These are phyloP conservation scores for Metschnikowia similis DNA, from an alignment of 805 yeast genomes.

Conservation along the genomic window DNA sequence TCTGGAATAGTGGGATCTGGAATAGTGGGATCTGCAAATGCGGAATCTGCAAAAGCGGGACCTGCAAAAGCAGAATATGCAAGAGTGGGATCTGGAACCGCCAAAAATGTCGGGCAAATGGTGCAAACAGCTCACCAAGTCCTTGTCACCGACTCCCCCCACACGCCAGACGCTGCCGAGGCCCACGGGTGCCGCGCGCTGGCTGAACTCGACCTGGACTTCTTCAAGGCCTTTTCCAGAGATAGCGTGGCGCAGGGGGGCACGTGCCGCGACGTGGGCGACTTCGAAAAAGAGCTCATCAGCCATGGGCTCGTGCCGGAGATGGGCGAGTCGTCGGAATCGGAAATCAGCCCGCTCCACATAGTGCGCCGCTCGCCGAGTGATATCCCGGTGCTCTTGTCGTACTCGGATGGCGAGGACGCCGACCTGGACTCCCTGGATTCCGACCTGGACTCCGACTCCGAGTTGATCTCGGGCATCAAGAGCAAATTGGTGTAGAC, in stretches of 20 bases:
- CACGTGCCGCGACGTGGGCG: background rate
- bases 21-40: no score
- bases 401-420: slow-evolving; percentile 2
- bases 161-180: background rate
- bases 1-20: no score
- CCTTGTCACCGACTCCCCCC: no score
- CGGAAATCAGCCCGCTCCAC: slow-evolving; percentile 8
- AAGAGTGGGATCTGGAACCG: no score
- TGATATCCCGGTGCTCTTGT: slow-evolving; percentile 3
- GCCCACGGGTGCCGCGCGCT: background rate
- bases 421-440: background rate
- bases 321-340: background rate
- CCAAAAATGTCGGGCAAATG: no score
- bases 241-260: background rate
- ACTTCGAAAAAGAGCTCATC: slow-evolving; percentile 11
- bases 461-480: slow-evolving; percentile 18
- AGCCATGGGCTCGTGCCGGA: slow-evolving; percentile 8
- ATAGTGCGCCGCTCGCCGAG: slow-evolving; percentile 1
- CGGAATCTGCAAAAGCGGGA: no score
- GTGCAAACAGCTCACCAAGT: no score
- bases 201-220: background rate
- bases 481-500: background rate
- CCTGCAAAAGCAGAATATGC: no score
- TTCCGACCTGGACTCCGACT: slow-evolving; percentile 10
- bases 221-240: background rate